Conservation (phyloP, 129 eudicot genomes). For the Escallonia herrerae region DNA sequence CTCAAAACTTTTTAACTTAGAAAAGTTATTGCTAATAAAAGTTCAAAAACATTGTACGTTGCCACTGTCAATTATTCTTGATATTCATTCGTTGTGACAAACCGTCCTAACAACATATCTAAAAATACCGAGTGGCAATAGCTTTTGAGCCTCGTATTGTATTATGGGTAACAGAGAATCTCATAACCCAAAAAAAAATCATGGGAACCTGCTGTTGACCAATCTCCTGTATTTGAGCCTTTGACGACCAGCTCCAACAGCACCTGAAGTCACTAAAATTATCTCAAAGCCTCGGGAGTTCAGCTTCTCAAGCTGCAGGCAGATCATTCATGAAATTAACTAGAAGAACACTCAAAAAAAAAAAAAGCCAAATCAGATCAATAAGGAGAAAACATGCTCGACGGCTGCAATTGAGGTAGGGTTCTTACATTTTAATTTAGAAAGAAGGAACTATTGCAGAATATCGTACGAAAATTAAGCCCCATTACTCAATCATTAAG, state of each 20-base stretch:
- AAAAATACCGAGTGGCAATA: too few species aligned
- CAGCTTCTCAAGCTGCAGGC: conserved; percentile 62
- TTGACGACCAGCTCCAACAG: conserved; percentile 96
- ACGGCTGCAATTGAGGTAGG: background rate
- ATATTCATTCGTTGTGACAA: too few species aligned
- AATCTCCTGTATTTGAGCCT: conserved; percentile 75
- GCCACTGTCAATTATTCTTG: too few species aligned
- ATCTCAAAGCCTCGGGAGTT: conserved; percentile 72
- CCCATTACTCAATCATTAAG: too few species aligned
- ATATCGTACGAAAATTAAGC: too few species aligned
- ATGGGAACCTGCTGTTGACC: conserved; percentile 77
- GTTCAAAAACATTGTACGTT: too few species aligned
- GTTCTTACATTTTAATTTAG: too few species aligned
- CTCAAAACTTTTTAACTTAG: too few species aligned
- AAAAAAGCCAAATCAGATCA: background rate
- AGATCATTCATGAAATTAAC: conserved; percentile 5
- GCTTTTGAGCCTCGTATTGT: too few species aligned
- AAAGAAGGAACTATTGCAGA: too few species aligned
- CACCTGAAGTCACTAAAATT: conserved; percentile 90
- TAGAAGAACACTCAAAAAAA: background rate
- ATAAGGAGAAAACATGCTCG: background rate
- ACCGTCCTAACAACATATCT: too few species aligned
- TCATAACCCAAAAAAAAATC: background rate
- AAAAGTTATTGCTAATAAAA: too few species aligned
- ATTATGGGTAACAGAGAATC: background rate